These are phyloP conservation scores for Microdochium paspali DNA, from an alignment of 2,329 filamentous ascomycete genomes.

Conservation along the genomic window DNA sequence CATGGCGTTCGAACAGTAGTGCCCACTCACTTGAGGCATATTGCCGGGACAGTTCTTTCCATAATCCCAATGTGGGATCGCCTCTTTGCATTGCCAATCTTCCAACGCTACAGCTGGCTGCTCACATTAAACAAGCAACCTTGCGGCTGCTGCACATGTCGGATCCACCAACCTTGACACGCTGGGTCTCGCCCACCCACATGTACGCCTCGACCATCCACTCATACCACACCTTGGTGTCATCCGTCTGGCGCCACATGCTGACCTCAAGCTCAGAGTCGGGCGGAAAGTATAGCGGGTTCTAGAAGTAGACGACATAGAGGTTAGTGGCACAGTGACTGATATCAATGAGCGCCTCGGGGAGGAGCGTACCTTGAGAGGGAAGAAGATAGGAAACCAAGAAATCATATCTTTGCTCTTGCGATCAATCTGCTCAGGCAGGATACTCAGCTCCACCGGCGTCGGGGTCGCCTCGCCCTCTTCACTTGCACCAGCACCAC, in stretches of 20 bases:
- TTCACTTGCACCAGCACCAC: slow-evolving; percentile 18
- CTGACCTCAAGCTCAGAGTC: slow-evolving; percentile 79
- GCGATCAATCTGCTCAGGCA: slow-evolving; percentile 80
- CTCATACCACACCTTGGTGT: slow-evolving; percentile 96
- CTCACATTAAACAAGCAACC: slow-evolving; percentile 61
- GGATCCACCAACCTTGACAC: slow-evolving; percentile 57
- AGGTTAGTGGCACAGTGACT: not conserved
- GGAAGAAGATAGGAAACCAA: slow-evolving; percentile 99
- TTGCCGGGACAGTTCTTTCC: too few relatives aligned
- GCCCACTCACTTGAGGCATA: too few relatives aligned
- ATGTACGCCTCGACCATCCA: slow-evolving; percentile 87
- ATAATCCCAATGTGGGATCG: too few relatives aligned
- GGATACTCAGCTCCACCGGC: slow-evolving; percentile 74
- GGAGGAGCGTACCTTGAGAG: slow-evolving; percentile 62
- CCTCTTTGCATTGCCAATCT: too few relatives aligned
- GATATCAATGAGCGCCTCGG: not conserved
- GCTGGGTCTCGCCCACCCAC: slow-evolving; percentile 47
- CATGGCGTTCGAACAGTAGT: too few relatives aligned
- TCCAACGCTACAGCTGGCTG: not conserved
- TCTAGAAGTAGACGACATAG: slow-evolving; percentile 35
- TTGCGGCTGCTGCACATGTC: slow-evolving; percentile 61
- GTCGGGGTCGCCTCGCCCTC: slow-evolving; percentile 32
- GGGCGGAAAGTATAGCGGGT: slow-evolving; percentile 76
- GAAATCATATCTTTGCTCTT: slow-evolving; percentile 99
- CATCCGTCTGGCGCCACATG: slow-evolving; percentile 95